A percentile compares a stretch with the other conserved stretches of the same genome.
Evolutionary conservation across 75 land plant species (phyloP).

Genomic region (Cunninghamia lanceolata): DNA sequence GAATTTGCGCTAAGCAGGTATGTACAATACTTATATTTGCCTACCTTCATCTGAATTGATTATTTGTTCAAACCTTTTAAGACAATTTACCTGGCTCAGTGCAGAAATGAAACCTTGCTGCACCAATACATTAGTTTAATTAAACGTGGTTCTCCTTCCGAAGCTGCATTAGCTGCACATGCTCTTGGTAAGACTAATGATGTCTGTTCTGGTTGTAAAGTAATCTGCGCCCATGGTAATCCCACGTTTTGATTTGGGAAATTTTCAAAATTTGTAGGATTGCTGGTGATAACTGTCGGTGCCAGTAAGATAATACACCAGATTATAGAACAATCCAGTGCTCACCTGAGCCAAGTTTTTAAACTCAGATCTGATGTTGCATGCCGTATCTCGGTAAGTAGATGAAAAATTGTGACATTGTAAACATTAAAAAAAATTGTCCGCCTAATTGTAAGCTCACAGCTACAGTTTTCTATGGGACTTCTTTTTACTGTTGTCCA

Average conservation of each 20-base stretch:
- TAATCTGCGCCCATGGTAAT: neutral
- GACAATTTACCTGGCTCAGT: neutral
- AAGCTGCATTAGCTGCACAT: conserved; percentile 29
- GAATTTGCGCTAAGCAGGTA: conserved; percentile 36
- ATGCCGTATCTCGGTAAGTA: conserved; percentile 36
- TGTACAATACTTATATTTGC: neutral
- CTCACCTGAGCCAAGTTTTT: conserved; percentile 29
- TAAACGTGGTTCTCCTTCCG: conserved; percentile 26
- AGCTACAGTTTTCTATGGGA: neutral
- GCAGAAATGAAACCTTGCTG: conserved; percentile 36
- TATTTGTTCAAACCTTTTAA: neutral
- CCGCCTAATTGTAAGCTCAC: neutral
- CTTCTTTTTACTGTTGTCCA: neutral
- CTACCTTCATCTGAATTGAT: neutral
- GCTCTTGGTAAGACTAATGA: conserved; percentile 30
- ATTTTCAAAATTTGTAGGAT: conserved; percentile 17
- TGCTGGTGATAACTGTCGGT: conserved; percentile 39
- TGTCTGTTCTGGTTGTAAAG: neutral
- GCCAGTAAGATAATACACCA: conserved; percentile 29
- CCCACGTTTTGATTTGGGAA: neutral
- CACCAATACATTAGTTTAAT: conserved; percentile 25
- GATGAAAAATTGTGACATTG: neutral
- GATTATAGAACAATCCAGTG: conserved; percentile 20
- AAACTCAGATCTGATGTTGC: conserved; percentile 32
- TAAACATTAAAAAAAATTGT: neutral